Base-by-base conservation (phyloP, 176 grass and related monocot species). In the sorghum (Sorghum bicolor) region DNA sequence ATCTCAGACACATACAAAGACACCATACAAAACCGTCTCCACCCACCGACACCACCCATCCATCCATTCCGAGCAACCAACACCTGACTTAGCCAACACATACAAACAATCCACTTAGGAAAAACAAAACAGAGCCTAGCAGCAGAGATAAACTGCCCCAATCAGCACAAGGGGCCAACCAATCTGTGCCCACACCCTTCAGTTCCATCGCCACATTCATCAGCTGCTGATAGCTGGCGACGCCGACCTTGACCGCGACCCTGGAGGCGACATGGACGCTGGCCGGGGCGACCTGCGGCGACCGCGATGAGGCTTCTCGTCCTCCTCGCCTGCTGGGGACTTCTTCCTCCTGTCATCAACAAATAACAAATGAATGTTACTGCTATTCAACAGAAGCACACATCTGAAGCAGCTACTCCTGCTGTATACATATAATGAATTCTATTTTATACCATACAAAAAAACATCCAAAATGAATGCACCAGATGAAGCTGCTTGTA, bases 211-310 rank as follows among this genome's bases (percentile, higher is more conserved):
- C 10, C 3, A 13, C 24, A 28, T 30, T 29, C 79, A 57, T 84
- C 66, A 74, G 24, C 45, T 32, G 80, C 76, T 86, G 29, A 14
- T 64, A 28, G 61, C 70, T 0, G 89, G 84, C 8, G 67, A 83
- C 2, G 68, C 84, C 22, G 89, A 90, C 30, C 89, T 90, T 1
- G 89, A 87, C 10, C 89, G 47, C 1, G 89, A 87, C 8, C 89
- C 84, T 24, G 75, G 89, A 39, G 84, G 89, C 1, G 89, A 90
- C 52, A 57, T 62, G 0, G 84, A 83, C 2, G 67, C 22, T 15
- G 25, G 41, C 0, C 25, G 40, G 7, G 70, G 75, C 3, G 75
- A 75, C 57, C 75, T 87, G 34, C 39, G 53, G 33, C 43, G 75
- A 12, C 70, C 70, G 0, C 75, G 82, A 6, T 38, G 41, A 1